Base-by-base conservation (phyloP, 768 basidiomycete genomes). In the Phaffia australis region DNA sequence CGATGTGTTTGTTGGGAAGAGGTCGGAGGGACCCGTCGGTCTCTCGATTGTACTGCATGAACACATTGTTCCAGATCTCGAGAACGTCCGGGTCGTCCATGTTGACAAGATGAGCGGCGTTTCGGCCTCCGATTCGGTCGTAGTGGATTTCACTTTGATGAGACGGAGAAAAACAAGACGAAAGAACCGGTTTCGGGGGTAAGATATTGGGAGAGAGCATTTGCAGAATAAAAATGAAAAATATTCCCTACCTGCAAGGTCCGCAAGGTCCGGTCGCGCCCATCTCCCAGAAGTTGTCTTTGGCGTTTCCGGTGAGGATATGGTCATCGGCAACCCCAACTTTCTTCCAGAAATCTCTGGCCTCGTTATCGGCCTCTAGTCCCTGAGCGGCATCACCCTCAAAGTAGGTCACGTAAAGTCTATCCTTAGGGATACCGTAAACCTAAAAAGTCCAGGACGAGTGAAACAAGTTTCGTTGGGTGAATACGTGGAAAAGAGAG, bases 241-340 rank as follows among this genome's bases (percentile, higher is more conserved):
- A 14, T 56, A 32, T 23, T 21, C 67, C 79, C 71, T 64, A 85
- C 87, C 86, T 91, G 79, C 91, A 98, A 47, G 95, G 95, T 5
- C 95, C 95, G 71, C 95, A 99, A 9, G 95, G 95, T 1, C 95
- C 95, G 32, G 91, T 95, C 3, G 91, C 85, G 64, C 95, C 95
- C 95, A 99, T 99, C 76, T 99, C 94, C 95, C 95, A 99, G 75
- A 99, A 98, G 78, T 99, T 99, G 76, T 97, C 93, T 76, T 95
- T 95, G 5, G 90, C 87, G 73, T 87, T 89, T 64, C 92, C 92
- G 8, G 95, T 88, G 60, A 99, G 79, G 69, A 99, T 87, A 72
- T 93, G 92, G 69, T 87, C 86, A 70, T 93, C 91, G 0, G 85
- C 74, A 27, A 98, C 85, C 51, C 95, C 95, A 68, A 87, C 84